phyloP scores from a whole-genome alignment of 768 basidiomycete species.

The Dentipellis fragilis region DNA sequence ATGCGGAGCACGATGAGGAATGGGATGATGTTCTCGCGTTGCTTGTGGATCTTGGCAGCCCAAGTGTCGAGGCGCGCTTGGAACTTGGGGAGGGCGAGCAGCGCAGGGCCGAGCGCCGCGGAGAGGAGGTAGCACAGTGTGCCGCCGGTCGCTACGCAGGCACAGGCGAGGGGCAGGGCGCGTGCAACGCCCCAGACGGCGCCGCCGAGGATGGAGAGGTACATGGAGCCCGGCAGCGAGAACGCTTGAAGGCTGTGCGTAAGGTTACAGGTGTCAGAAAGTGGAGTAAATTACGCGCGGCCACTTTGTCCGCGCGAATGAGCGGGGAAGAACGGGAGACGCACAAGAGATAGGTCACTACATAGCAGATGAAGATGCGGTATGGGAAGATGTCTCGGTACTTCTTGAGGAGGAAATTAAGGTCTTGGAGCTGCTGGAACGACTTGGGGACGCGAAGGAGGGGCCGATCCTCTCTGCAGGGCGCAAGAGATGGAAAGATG shows the following conservation, averaged over 20 bases:
- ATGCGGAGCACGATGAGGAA: constrained; percentile 94
- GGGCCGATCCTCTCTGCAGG: constrained; percentile 61
- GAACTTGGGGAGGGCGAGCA: constrained; percentile 81
- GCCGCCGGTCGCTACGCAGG: constrained; percentile 86
- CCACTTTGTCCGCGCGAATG: not conserved
- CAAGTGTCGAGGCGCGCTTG: constrained; percentile 74
- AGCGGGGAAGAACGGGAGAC: constrained; percentile 23
- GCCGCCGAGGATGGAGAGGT: constrained; percentile 91
- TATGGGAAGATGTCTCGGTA: constrained; percentile 84
- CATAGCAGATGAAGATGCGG: constrained; percentile 80
- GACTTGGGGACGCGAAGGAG: constrained; percentile 78
- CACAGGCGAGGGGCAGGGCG: constrained; percentile 84
- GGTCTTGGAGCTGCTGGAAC: constrained; percentile 75
- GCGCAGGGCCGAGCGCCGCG: constrained; percentile 84
- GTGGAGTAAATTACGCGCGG: not conserved
- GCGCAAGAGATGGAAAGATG: not conserved
- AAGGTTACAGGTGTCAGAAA: constrained; percentile 3
- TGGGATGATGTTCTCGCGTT: constrained; percentile 78
- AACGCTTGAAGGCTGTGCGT: constrained; percentile 83
- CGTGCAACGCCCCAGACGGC: constrained; percentile 88
- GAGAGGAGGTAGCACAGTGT: constrained; percentile 89
- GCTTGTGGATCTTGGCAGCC: constrained; percentile 66
- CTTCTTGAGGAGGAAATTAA: constrained; percentile 83
- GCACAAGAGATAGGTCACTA: constrained; percentile 86
- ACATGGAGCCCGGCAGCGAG: constrained; percentile 95